Base-by-base conservation (phyloP, 1,284 basidiomycete species). In the Ceratobasidium sp. region DNA sequence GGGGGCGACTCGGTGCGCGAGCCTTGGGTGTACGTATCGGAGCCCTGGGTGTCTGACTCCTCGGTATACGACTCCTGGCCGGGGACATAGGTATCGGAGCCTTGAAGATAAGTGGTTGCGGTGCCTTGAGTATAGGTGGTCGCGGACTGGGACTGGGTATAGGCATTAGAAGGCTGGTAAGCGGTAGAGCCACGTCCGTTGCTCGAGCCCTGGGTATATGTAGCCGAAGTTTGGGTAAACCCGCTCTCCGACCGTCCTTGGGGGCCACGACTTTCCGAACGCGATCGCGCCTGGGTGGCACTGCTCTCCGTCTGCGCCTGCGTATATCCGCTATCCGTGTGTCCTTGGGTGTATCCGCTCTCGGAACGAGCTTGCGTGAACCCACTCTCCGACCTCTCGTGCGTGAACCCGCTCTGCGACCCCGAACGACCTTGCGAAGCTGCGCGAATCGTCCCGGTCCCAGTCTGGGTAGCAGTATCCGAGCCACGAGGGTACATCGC, bases 181-280 rank as follows among this genome's bases (percentile, higher is more conserved):
- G 69, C 61, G 21, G 43, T n/a, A 5, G 69, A 61, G 21, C 58
- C 23, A 26, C 69, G 69, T 26, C 57, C 32, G 55, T 30, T 58
- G 55, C 55, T 58, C 30, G 55, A 58, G 30, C 18, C 21, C 26
- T 52, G 49, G 21, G 49, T n/a, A 16, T 69, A 44, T 16, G 50
- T 57, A 21, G 55, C 43, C 41, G 55, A 50, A 16, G 55, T 55
- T 44, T 58, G 55, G 44, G 54, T 58, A 41, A 54, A 59, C 1
- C 55, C 44, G 46, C 67, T 28, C 35, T 71, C 67, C 26, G 46
- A 59, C 0, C 55, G 67, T 32, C 67, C 67, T 71, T 59, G 67
- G 28, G 44, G 26, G 18, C 11, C 6, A 14, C 8, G 9, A 23
- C 21, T 23, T 21, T 52, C 49, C 9, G 52, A 9, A 5, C 6